Evolutionary conservation across 331 rosid genomes (phyloP).

Genomic region (Pyracantha coccinea): DNA sequence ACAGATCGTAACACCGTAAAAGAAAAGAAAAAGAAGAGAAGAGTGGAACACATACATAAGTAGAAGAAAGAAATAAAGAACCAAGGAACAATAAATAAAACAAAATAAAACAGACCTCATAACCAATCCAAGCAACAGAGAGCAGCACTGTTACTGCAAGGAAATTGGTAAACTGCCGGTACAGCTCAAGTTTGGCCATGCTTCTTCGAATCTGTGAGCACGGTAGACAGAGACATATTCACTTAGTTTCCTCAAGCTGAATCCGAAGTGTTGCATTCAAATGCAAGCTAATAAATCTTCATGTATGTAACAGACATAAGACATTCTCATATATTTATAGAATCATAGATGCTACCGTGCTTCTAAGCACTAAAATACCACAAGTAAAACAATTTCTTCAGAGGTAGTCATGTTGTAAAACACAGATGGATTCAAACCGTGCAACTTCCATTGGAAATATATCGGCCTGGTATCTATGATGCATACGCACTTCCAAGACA

Average conservation of each 20-base stretch:
- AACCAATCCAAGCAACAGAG: slow-evolving; percentile 72
- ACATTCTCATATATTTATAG: not conserved
- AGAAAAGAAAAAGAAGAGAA: not conserved
- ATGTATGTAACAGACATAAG: not conserved
- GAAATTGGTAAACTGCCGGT: slow-evolving; percentile 74
- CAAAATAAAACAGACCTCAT: slow-evolving; percentile 42
- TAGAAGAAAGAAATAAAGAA: not conserved
- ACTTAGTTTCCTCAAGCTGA: not conserved
- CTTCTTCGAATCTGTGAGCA: slow-evolving; percentile 53
- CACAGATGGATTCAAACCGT: not conserved
- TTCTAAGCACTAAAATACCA: not conserved
- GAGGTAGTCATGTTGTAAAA: not conserved
- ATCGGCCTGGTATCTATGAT: not conserved
- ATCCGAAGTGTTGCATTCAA: not conserved
- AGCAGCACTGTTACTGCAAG: slow-evolving; percentile 75
- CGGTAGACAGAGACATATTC: slow-evolving; percentile 1
- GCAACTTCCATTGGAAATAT: not conserved
- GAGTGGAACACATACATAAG: not conserved
- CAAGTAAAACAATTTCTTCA: not conserved
- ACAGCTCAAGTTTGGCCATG: slow-evolving; percentile 67
- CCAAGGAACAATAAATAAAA: not conserved
- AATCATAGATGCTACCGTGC: not conserved
- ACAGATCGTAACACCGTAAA: not conserved
- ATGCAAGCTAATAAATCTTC: not conserved
- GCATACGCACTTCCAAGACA: not conserved